These are phyloP conservation scores for Microdochium bolleyi DNA, from an alignment of 2,329 filamentous ascomycete species.

Conservation along the genomic window DNA sequence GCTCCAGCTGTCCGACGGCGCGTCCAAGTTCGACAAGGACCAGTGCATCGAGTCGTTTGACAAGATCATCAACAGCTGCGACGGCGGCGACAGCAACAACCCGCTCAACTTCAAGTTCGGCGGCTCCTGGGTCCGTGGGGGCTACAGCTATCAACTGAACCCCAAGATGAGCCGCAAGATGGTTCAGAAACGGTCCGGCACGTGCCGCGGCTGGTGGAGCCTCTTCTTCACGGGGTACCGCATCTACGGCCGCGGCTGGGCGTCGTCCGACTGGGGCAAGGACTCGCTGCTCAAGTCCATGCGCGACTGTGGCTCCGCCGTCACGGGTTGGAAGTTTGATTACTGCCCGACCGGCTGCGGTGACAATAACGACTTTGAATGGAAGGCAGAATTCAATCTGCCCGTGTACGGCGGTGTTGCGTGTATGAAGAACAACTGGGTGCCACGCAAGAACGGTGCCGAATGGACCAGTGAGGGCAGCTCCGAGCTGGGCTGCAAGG, in stretches of 20 bases:
- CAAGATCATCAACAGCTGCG: not conserved
- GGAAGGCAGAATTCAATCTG: slow-evolving; percentile 1
- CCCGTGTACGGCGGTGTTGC: slow-evolving; percentile 1
- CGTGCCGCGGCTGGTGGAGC: not conserved
- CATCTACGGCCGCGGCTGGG: not conserved
- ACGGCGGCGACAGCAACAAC: not conserved
- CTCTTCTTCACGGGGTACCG: not conserved
- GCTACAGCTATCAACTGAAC: not conserved
- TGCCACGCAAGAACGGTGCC: not conserved
- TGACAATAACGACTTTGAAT: slow-evolving; percentile 2
- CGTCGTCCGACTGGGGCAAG: not conserved
- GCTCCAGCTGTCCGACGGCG: slow-evolving; percentile 6
- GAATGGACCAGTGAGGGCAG: not conserved
- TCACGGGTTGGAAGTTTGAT: slow-evolving; percentile 4
- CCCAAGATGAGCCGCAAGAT: not conserved
- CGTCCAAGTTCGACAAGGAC: slow-evolving; percentile 6
- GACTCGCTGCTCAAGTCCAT: slow-evolving; percentile 7
- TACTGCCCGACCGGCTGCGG: slow-evolving; percentile 1
- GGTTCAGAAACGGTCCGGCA: not conserved
- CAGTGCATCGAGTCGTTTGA: slow-evolving; percentile 9
- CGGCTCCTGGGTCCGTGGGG: not conserved
- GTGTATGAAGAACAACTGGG: slow-evolving; percentile 6
- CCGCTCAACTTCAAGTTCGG: not conserved
- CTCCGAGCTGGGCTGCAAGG: not conserved
- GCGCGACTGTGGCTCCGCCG: slow-evolving; percentile 2